A percentile compares a stretch with the other conserved stretches of the same genome.
These are phyloP conservation scores for Tylopilus orsonianus DNA, from an alignment of 1,284 basidiomycete species.

Conservation along the genomic window DNA sequence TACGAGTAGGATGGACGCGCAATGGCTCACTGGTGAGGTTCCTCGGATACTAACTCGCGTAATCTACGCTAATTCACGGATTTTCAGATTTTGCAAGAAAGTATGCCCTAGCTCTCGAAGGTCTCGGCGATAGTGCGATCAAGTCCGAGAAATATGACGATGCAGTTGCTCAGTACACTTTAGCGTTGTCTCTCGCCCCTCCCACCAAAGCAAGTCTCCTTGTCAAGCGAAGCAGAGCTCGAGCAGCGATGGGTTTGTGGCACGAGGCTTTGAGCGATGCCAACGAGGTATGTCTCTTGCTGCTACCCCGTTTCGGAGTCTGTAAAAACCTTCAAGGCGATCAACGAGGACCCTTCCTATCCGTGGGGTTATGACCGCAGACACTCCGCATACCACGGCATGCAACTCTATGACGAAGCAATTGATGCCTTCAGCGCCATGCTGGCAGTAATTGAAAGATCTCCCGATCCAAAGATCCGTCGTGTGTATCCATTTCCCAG, in stretches of 20 bases:
- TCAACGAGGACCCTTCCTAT: no score
- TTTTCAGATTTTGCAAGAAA: slow-evolving; percentile 1
- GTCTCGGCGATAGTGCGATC: not conserved
- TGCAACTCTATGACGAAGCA: no score
- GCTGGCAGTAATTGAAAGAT: no score
- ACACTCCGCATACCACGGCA: no score
- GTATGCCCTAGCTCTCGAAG: not conserved
- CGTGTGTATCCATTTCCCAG: no score
- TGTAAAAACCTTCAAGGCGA: no score
- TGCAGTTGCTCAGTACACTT: slow-evolving; percentile 2
- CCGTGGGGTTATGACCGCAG: no score
- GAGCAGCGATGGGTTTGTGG: not conserved
- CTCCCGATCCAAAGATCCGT: no score
- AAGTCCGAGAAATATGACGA: slow-evolving; percentile 1
- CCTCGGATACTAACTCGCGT: no score
- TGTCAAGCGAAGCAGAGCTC: slow-evolving; percentile 4
- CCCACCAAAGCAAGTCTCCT: not conserved
- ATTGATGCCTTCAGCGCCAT: no score
- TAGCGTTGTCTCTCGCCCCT: slow-evolving; percentile 1
- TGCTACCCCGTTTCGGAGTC: no score
- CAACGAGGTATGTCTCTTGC: not conserved
- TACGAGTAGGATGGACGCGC: not conserved
- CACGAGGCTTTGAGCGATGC: not conserved
- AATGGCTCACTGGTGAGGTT: not conserved
- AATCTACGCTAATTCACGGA: not conserved